These are phyloP conservation scores for Trichothecium sympodiale DNA, from an alignment of 2,329 filamentous ascomycete genomes.

Conservation along the genomic window DNA sequence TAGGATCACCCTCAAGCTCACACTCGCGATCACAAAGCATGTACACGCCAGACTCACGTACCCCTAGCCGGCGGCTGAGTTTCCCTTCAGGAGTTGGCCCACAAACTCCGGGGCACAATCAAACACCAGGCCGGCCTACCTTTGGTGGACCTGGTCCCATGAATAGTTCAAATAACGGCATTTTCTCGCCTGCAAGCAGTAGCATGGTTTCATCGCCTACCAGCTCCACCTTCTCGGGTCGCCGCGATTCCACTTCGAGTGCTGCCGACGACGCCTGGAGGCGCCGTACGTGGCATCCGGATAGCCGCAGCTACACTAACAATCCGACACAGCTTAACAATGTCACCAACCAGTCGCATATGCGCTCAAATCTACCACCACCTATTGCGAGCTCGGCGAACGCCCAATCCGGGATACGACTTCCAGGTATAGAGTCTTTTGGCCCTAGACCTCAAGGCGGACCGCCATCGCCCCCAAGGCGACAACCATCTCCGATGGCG, in stretches of 20 bases:
- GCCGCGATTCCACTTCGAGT: conserved; percentile 53
- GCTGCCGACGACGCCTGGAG: conserved; percentile 66
- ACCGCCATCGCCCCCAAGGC: conserved; percentile 13
- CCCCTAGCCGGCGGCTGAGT: conserved; percentile 65
- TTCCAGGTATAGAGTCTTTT: conserved; percentile 89
- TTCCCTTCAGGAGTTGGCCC: conserved; percentile 68
- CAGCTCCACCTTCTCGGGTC: conserved; percentile 43
- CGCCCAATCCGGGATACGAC: conserved; percentile 50
- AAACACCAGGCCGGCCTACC: conserved; percentile 45
- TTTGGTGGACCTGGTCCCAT: conserved; percentile 40
- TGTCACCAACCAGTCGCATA: conserved; percentile 57
- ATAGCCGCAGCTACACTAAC: conserved; percentile 52
- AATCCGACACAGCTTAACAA: conserved; percentile 65
- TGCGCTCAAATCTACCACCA: conserved; percentile 42
- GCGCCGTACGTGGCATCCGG: conserved; percentile 83
- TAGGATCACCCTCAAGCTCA: conserved; percentile 62
- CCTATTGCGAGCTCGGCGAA: conserved; percentile 33
- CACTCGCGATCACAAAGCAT: conserved; percentile 62
- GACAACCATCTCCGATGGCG: conserved; percentile 66
- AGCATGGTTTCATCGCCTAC: conserved; percentile 56
- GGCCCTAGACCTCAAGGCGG: conserved; percentile 42
- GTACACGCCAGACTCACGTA: conserved; percentile 52
- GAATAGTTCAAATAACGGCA: conserved; percentile 41
- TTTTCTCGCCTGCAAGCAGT: conserved; percentile 46
- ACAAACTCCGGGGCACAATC: too few species aligned